These are phyloP conservation scores for Allomyces javanicus DNA, from an alignment of 192 early-diverging fungal genomes.

Conservation along the genomic window DNA sequence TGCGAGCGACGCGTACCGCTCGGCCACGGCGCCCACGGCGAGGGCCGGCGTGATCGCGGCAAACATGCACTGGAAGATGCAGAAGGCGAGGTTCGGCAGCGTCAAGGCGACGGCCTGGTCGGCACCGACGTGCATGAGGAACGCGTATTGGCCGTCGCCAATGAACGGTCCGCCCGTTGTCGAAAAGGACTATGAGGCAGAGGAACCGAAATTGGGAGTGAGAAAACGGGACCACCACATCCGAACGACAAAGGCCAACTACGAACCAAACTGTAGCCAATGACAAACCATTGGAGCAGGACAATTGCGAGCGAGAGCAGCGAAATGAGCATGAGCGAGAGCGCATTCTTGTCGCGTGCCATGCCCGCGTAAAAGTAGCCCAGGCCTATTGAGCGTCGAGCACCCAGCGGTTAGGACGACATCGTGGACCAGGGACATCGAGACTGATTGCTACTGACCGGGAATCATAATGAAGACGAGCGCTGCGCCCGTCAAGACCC, in stretches of 20 bases:
- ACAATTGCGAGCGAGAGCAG: slow-evolving; percentile 51
- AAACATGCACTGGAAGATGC: slow-evolving; percentile 81
- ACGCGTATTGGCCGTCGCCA: slow-evolving; percentile 60
- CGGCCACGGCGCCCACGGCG: slow-evolving; percentile 79
- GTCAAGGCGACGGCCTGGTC: slow-evolving; percentile 27
- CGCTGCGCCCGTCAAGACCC: slow-evolving; percentile 44
- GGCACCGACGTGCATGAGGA: slow-evolving; percentile 38
- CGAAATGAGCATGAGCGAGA: slow-evolving; percentile 54
- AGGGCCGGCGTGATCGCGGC: slow-evolving; percentile 79
- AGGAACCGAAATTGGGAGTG: too few species aligned
- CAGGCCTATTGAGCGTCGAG: slow-evolving; percentile 26
- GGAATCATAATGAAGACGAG: slow-evolving; percentile 91
- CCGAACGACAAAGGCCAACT: too few species aligned
- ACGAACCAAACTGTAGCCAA: neutral
- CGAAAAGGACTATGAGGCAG: neutral
- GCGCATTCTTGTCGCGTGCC: slow-evolving; percentile 53
- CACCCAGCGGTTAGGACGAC: too few species aligned
- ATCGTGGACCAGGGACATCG: too few species aligned
- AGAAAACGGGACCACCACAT: too few species aligned
- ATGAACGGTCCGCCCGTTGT: slow-evolving; percentile 28
- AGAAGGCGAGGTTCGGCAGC: slow-evolving; percentile 59
- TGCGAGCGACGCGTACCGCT: slow-evolving; percentile 22
- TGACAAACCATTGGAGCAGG: slow-evolving; percentile 18
- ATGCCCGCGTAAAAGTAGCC: slow-evolving; percentile 63
- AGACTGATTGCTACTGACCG: too few species aligned